Evolutionary conservation across 1,284 basidiomycete species (phyloP), one percentile per base, ranked within the genome.

Genomic region (Dichomitus squalens): DNA sequence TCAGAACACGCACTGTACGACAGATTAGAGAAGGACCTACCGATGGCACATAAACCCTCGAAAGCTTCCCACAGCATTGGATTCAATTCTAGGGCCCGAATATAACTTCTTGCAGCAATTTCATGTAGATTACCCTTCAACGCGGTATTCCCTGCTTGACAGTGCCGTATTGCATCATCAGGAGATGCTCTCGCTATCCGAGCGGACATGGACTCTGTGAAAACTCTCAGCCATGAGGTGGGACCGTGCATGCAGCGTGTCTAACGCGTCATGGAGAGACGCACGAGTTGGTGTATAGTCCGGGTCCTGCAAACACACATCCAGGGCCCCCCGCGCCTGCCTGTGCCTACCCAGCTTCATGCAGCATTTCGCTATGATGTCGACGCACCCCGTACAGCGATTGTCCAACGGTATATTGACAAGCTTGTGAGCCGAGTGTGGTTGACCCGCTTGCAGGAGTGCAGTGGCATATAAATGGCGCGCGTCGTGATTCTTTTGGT

Each of bases 11-110:
- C 18, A 47, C 18, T 12, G 4, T 7, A 21, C n/a, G 4, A 72
- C 58, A 64, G 56, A 51, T 56, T 49, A 27, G 31, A 29, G 47
- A 7, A 7, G 11, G 25, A 78, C 82, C 64, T 64, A 93, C 95
- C 95, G 38, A 93, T 76, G 50, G 85, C 76, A 71, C 95, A 97
- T 27, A 98, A 74, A 0, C 92, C 94, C 64, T 93, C 91, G 69
- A 96, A 93, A 0, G 95, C 95, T 72, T 98, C 95, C 95, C 95
- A 97, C 47, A 95, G 75, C 74, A 93, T 85, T 21, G 92, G 91
- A 71, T 95, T 88, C 47, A 89, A 73, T 14, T 75, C 72, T 54
- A 97, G 78, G 12, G 93, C 92, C 57, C 86, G 81, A 35, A 81
- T 79, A 70, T 92, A 96, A 68, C 87, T 88, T 52, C 76, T 72